Percentiles rank a stretch among this genome's conserved stretches.
These are phyloP conservation scores for Zasmidium angulare DNA, from an alignment of 2,329 filamentous ascomycete species.

Conservation along the genomic window DNA sequence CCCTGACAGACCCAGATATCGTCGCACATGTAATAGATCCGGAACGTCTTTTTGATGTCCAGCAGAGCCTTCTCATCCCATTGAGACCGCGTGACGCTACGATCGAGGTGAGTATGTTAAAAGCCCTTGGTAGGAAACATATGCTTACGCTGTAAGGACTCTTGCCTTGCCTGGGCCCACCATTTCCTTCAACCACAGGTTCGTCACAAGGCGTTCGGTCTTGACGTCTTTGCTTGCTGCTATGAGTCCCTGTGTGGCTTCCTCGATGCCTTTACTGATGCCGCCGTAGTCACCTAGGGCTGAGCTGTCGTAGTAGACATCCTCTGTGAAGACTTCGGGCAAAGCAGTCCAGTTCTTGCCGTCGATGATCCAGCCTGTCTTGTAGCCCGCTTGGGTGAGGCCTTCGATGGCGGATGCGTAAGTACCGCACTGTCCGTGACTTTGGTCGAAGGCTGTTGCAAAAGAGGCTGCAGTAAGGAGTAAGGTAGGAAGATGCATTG, in stretches of 20 bases:
- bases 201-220: slow-evolving; percentile 14
- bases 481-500: neutral
- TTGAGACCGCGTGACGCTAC: slow-evolving; percentile 17
- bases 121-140: neutral
- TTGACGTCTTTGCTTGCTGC: slow-evolving; percentile 7
- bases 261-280: slow-evolving; percentile 10
- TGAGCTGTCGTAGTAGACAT: slow-evolving; percentile 16
- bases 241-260: slow-evolving; percentile 8
- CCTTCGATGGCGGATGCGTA: slow-evolving; percentile 11
- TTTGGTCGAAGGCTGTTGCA: neutral
- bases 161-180: slow-evolving; percentile 11
- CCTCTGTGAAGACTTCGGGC: slow-evolving; percentile 11
- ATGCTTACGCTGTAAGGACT: slow-evolving; percentile 16
- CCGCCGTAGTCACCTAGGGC: slow-evolving; percentile 11
- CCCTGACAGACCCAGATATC: slow-evolving; percentile 21
- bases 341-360: slow-evolving; percentile 17
- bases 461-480: neutral
- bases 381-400: slow-evolving; percentile 21
- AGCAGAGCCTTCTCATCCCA: slow-evolving; percentile 13
- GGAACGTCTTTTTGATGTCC: slow-evolving; percentile 16
- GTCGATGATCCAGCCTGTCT: slow-evolving; percentile 14
- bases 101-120: neutral
- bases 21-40: slow-evolving; percentile 20
- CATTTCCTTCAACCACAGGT: slow-evolving; percentile 15
- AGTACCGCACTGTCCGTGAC: neutral